Base-by-base conservation (phyloP, 2,329 filamentous ascomycete species). In the Fusarium sp. region DNA sequence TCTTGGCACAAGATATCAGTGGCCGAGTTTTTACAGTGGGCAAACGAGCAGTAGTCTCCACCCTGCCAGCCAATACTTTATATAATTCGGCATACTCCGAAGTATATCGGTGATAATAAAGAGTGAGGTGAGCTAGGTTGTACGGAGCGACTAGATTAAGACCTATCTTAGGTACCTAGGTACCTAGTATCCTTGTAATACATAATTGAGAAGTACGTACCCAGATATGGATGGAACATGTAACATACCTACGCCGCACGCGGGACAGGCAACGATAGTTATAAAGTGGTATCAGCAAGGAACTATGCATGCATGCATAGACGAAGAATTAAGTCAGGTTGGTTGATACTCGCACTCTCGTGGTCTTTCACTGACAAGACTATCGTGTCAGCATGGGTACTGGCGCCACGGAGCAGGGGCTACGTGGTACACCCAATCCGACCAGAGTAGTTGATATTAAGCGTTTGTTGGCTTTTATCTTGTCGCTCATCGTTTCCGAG, bases 341-440 rank as follows among this genome's bases (percentile, higher is more conserved):
- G 43, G 41, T 40, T 51, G 47, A 56, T 28, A 40, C 32, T 46
- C 30, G 56, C 48, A 49, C 40, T 30, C 28, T 30, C 11, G 26
- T 15, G 56, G 24, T 33, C n/a, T 62, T 30, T 30, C 28, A 13
- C 10, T 52, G 50, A 63, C 47, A 43, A 55, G 62, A 62, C 65
- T 70, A 70, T 64, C 46, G 62, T 57, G 50, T 62, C 56, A 69
- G 53, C 48, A 52, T 53, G 49, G 49, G 48, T 47, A 28, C 45
- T 28, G 20, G 41, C 56, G 62, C 62, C 57, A 64, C 43, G 44
- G 39, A 50, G 40, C 47, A 68, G 51, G 65, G 65, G 35, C 17
- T 37, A 19, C 35, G 35, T 35, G 9, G 33, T 35, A 35, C 15
- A 35, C 8, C 33, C 33, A 35, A 35, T 35, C 33, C 33, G 17